Conservation (phyloP, 176 grass and related monocot genomes). For the Aegilops umbellulata region DNA sequence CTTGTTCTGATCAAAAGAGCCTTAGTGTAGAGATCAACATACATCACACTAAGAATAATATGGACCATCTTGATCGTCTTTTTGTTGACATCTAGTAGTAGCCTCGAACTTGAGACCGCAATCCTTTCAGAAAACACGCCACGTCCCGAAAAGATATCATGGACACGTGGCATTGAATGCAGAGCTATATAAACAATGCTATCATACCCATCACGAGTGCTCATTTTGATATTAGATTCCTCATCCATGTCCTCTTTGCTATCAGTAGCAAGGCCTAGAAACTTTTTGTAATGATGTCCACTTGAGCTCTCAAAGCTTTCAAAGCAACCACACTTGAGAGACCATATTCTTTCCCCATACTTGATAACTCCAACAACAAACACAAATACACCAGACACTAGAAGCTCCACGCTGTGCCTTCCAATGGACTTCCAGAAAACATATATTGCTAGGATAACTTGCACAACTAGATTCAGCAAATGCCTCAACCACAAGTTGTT, state of each 20-base stretch:
- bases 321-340: background rate
- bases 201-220: background rate
- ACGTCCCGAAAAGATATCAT: background rate
- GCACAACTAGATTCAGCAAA: too few species aligned
- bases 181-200: background rate
- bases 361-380: too few species aligned
- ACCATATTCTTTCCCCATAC: background rate
- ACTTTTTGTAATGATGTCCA: background rate
- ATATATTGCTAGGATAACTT: too few species aligned
- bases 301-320: background rate
- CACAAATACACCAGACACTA: too few species aligned
- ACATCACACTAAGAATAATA: background rate
- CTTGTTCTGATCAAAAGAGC: background rate
- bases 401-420: too few species aligned
- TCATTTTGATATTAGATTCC: background rate
- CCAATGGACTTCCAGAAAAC: too few species aligned
- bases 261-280: background rate
- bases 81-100: background rate
- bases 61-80: background rate
- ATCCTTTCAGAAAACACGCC: background rate
- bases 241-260: too few species aligned
- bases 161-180: background rate
- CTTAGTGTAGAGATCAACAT: background rate
- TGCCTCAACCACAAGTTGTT: too few species aligned
- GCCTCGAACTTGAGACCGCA: too few species aligned